Evolutionary conservation across 257 asterid genomes (phyloP).

Genomic region (Jasminum sambac): DNA sequence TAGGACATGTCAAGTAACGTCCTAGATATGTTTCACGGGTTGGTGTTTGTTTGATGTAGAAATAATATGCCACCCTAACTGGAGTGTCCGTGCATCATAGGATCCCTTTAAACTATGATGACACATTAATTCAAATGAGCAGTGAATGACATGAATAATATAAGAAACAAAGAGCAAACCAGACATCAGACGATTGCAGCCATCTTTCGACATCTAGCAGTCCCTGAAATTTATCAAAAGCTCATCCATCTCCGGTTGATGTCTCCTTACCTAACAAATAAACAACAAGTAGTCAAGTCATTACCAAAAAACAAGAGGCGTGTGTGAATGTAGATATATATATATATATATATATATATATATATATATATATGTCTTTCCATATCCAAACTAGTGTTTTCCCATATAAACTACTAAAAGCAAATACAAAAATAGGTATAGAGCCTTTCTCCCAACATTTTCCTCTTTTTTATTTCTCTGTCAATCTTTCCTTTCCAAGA

Average conservation of each 20-base stretch:
- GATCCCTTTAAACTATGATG: background rate
- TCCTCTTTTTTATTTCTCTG: background rate
- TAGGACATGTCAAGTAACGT: background rate
- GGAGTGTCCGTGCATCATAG: background rate
- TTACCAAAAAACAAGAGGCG: background rate
- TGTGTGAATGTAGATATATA: background rate
- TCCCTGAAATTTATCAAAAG: slow-evolving; percentile 60
- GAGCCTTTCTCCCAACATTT: background rate
- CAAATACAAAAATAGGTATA: background rate
- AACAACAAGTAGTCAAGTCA: slow-evolving; percentile 20
- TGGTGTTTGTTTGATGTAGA: background rate
- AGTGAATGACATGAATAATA: background rate
- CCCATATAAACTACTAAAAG: background rate
- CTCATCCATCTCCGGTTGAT: slow-evolving; percentile 72
- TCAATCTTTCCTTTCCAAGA: background rate
- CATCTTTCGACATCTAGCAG: slow-evolving; percentile 36
- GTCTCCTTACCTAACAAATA: slow-evolving; percentile 64
- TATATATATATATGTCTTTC: background rate
- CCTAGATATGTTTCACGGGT: background rate
- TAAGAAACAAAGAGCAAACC: slow-evolving; percentile 10
- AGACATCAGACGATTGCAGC: background rate
- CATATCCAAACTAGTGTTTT: background rate
- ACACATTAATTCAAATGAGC: background rate
- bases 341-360: background rate
- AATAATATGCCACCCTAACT: background rate